These are phyloP conservation scores for Geosmithia putterillii DNA, from an alignment of 2,329 filamentous ascomycete species.

Conservation along the genomic window DNA sequence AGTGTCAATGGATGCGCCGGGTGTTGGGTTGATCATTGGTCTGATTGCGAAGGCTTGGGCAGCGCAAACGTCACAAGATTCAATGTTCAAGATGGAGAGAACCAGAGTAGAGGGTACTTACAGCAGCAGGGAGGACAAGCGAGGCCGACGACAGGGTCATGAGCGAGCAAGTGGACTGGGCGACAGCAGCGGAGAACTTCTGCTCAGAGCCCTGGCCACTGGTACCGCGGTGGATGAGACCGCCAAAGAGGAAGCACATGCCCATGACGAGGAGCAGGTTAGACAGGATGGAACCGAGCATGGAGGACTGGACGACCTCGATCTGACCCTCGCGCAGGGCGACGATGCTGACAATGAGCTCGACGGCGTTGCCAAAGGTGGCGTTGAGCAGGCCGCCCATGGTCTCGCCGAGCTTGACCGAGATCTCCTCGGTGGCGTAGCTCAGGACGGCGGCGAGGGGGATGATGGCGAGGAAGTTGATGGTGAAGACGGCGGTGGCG, in stretches of 20 bases:
- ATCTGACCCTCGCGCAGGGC: slow-evolving; percentile 78
- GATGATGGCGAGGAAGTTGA: slow-evolving; percentile 75
- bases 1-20: too few species aligned
- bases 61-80: too few species aligned
- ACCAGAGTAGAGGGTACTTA: slow-evolving; percentile 17
- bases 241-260: slow-evolving; percentile 69
- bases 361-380: slow-evolving; percentile 70
- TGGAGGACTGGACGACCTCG: slow-evolving; percentile 92
- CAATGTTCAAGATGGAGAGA: neutral
- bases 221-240: slow-evolving; percentile 46
- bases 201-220: slow-evolving; percentile 54
- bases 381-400: slow-evolving; percentile 64
- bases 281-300: slow-evolving; percentile 91
- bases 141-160: slow-evolving; percentile 69
- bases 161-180: slow-evolving; percentile 63
- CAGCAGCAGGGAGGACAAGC: slow-evolving; percentile 65
- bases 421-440: slow-evolving; percentile 69
- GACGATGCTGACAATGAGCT: slow-evolving; percentile 81
- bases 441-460: slow-evolving; percentile 62
- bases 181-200: slow-evolving; percentile 61
- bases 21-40: slow-evolving; percentile 1
- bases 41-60: too few species aligned
- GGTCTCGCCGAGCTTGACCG: slow-evolving; percentile 58
- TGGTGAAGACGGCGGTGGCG: slow-evolving; percentile 55
- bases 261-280: slow-evolving; percentile 82